These are phyloP conservation scores for Mediolabrus comicus DNA, from an alignment of 108 stramenopile genomes.

Conservation along the genomic window DNA sequence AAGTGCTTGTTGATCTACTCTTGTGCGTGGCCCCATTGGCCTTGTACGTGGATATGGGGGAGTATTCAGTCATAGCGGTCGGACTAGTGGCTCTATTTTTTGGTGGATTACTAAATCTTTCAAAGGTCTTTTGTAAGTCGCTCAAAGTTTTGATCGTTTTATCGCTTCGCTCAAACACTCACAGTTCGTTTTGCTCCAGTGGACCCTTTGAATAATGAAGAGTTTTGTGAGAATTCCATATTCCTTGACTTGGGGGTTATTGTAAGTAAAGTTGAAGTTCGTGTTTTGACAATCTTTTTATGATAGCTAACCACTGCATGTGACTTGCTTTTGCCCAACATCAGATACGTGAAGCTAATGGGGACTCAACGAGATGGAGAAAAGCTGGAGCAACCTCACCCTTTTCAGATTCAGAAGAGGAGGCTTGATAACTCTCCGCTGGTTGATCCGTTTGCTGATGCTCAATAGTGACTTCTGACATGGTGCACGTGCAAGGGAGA, in stretches of 20 bases:
- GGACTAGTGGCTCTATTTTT: constrained; percentile 31
- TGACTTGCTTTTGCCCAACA: constrained; percentile 5
- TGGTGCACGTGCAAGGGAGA: too few relatives aligned
- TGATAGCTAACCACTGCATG: background rate
- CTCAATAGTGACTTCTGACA: too few relatives aligned
- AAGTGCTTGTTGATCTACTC: constrained; percentile 47
- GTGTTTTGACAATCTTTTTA: background rate
- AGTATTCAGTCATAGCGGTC: constrained; percentile 10
- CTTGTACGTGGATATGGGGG: constrained; percentile 18
- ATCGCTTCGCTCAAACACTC: too few relatives aligned
- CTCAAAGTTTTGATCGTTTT: too few relatives aligned
- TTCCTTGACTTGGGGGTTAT: background rate
- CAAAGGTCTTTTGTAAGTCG: constrained; percentile 40
- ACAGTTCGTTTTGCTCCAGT: too few relatives aligned
- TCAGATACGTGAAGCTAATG: constrained; percentile 5
- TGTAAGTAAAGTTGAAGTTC: background rate
- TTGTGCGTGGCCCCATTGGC: constrained; percentile 34
- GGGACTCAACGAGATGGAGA: constrained; percentile 3
- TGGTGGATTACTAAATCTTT: constrained; percentile 22
- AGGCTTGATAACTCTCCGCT: background rate
- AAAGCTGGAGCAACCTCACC: background rate
- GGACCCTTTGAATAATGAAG: background rate
- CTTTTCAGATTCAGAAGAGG: constrained; percentile 1
- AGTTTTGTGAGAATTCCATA: background rate
- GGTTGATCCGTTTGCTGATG: background rate